These are phyloP conservation scores for Neurospora tetrasperma DNA, from an alignment of 495 filamentous ascomycete genomes.

Conservation along the genomic window DNA sequence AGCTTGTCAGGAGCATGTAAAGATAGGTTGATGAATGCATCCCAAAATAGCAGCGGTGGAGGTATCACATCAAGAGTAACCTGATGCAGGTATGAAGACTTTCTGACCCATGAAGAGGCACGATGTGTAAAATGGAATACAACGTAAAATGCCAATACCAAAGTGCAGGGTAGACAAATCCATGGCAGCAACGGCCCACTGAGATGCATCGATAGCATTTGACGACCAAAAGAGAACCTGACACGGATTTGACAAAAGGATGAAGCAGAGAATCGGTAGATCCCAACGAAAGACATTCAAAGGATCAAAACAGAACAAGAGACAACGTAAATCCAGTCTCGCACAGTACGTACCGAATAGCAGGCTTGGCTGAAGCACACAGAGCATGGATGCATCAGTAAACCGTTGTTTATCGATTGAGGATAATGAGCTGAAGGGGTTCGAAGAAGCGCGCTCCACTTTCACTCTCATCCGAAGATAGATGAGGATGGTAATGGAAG, in stretches of 20 bases:
- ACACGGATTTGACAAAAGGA: no score
- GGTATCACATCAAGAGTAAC: not conserved
- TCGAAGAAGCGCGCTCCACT: not conserved
- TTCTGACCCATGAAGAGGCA: not conserved
- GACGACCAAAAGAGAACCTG: no score
- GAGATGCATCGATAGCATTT: not conserved
- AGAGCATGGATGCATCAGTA: not conserved
- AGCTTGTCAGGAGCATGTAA: not conserved
- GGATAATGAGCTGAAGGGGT: not conserved
- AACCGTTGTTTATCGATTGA: not conserved
- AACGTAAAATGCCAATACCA: not conserved
- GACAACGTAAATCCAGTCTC: no score
- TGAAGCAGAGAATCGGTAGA: no score
- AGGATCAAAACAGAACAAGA: no score
- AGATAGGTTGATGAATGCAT: not conserved
- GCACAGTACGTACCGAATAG: constrained; percentile 51
- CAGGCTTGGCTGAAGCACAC: constrained; percentile 39
- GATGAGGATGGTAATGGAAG: not conserved
- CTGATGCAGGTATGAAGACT: not conserved
- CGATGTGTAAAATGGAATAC: not conserved
- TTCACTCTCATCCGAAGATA: not conserved
- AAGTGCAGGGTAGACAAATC: not conserved
- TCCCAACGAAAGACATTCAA: no score
- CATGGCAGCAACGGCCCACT: not conserved
- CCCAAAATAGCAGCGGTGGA: not conserved